Evolutionary conservation across 2,329 filamentous ascomycete genomes (phyloP).

Genomic region (Atkinsonella texensis): DNA sequence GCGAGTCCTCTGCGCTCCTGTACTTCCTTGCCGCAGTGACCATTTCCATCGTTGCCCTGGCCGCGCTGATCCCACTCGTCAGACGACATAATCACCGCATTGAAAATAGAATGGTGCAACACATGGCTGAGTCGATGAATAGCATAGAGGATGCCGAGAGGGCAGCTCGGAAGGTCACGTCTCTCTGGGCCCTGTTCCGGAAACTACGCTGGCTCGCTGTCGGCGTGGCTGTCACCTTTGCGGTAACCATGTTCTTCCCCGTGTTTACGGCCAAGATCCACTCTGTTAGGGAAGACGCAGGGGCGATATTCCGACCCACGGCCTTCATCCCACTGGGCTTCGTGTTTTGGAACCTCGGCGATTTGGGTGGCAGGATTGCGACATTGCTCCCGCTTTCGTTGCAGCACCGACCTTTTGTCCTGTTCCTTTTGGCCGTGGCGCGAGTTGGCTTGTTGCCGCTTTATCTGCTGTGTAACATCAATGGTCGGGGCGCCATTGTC

Average conservation of each 20-base stretch:
- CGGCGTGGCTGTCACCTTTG: conserved; percentile 72
- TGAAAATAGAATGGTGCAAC: conserved; percentile 34
- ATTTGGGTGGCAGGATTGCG: conserved; percentile 63
- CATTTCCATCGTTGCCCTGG: conserved; percentile 57
- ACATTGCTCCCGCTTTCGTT: conserved; percentile 48
- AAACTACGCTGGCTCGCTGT: conserved; percentile 70
- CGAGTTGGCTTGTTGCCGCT: conserved; percentile 67
- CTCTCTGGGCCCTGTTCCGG: conserved; percentile 53
- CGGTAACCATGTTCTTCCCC: conserved; percentile 86
- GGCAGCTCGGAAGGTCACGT: conserved; percentile 35
- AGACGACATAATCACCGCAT: conserved; percentile 44
- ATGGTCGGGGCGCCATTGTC: conserved; percentile 60
- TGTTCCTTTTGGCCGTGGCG: conserved; percentile 56
- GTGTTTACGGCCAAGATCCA: conserved; percentile 67
- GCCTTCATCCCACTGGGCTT: conserved; percentile 86
- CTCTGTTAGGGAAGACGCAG: conserved; percentile 29
- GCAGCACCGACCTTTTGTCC: conserved; percentile 47
- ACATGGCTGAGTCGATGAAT: conserved; percentile 36
- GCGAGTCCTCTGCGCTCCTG: conserved; percentile 57
- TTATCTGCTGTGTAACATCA: conserved; percentile 82
- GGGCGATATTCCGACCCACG: conserved; percentile 53
- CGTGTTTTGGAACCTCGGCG: conserved; percentile 86
- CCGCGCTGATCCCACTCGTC: conserved; percentile 64
- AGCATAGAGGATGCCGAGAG: conserved; percentile 42
- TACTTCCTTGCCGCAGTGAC: conserved; percentile 84